Evolutionary conservation across 2,329 filamentous ascomycete species (phyloP), one percentile per base, ranked within the genome.

Genomic region (Colletotrichum australisinense): DNA sequence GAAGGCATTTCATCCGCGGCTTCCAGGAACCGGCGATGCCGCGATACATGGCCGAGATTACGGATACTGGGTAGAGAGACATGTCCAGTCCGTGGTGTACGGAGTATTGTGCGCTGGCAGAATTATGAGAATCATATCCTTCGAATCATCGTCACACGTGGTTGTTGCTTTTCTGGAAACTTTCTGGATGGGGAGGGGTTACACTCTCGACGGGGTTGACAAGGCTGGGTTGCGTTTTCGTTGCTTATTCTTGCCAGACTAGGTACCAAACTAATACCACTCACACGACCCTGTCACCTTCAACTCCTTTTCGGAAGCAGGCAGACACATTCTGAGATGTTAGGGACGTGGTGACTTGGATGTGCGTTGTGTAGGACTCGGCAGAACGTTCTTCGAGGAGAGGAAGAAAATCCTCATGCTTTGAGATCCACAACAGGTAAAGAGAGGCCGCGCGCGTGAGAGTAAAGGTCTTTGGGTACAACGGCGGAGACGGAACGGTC

Each of bases 131-230:
- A 16, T 19, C 38, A 7, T 19, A 42, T 42, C 38, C 19, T 22
- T 26, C n/a, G 9, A 35, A n/a, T 64, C 49, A 26, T 52, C 42
- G 42, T 49, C 42, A 35, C 57, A 53, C 57, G 69, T 35, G 52
- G n/a, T 57, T 32, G 52, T 69, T 72, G 69, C 69, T 72, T 72
- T 72, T 69, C 38, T 69, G 69, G 65, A 72, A 72, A 72, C 69
- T 24, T 58, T 53, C 38, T 55, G 16, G 57, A 67, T 57, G 35
- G 57, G 56, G 53, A 30, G 30, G 53, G 58, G 52, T 72, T 58
- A 24, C 63, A 71, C 28, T 6, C 4, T 14, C n/a, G 38, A 58
- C 30, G 52, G 63, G 52, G 52, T 22, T 49, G 6, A 6, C 38
- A 42, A 42, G 38, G 38, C 38, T 42, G 6, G 38, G 28, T 8